phyloP scores from a whole-genome alignment of 1,284 basidiomycete species.

The Austroboletus novae-zelandiae region DNA sequence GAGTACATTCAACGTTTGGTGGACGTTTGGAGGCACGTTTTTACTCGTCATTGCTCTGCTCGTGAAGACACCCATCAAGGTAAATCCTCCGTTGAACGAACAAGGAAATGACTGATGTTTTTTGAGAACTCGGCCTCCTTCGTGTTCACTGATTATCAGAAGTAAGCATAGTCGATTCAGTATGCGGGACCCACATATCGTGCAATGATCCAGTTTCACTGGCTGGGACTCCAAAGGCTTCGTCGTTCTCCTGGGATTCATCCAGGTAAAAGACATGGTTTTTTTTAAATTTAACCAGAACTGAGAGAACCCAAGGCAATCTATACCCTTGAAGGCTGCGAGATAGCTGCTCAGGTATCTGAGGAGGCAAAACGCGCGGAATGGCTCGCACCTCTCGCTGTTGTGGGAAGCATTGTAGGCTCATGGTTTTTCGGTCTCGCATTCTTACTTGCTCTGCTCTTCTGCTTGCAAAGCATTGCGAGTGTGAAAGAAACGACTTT shows the following conservation, averaged over 20 bases:
- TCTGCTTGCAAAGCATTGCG: slow-evolving; percentile 53
- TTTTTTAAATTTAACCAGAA: background rate
- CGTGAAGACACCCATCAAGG: slow-evolving; percentile 55
- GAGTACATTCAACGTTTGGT: slow-evolving; percentile 60
- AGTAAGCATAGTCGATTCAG: slow-evolving; percentile 33
- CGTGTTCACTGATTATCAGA: slow-evolving; percentile 59
- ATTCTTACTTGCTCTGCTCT: slow-evolving; percentile 60
- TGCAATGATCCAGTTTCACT: slow-evolving; percentile 43
- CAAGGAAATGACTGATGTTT: background rate
- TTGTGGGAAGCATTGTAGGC: slow-evolving; percentile 55
- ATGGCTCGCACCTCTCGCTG: slow-evolving; percentile 53
- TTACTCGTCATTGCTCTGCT: slow-evolving; percentile 55
- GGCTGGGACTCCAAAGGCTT: slow-evolving; percentile 55
- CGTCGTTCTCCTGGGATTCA: slow-evolving; percentile 58
- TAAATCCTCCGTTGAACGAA: slow-evolving; percentile 16
- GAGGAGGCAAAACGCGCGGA: slow-evolving; percentile 59
- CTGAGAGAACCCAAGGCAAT: slow-evolving; percentile 41
- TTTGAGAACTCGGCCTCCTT: slow-evolving; percentile 51
- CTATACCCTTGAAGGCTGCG: slow-evolving; percentile 62
- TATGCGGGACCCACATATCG: slow-evolving; percentile 1
- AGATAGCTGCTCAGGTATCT: slow-evolving; percentile 61
- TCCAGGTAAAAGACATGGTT: slow-evolving; percentile 39
- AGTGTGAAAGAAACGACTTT: slow-evolving; percentile 48
- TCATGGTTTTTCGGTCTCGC: slow-evolving; percentile 60
- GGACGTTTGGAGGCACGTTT: slow-evolving; percentile 60